Evolutionary conservation across 805 yeast genomes (phyloP).

Genomic region (Citeromyces matritensis): DNA sequence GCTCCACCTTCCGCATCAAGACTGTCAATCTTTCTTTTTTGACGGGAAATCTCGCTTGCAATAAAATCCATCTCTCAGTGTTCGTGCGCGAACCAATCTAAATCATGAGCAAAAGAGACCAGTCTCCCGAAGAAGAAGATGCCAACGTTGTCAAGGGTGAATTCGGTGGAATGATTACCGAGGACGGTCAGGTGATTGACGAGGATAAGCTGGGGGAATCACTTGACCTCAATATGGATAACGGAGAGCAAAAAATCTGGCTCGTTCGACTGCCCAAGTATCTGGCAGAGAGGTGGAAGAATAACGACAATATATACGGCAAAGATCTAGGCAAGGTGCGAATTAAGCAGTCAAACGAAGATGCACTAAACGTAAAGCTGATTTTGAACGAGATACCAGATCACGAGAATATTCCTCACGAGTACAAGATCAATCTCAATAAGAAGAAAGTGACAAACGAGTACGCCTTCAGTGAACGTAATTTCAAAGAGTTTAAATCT

Average conservation of each 20-base stretch:
- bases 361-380: slow-evolving; percentile 11
- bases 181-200: slow-evolving; percentile 10
- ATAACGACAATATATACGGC: slow-evolving; percentile 47
- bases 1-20: too few relatives aligned
- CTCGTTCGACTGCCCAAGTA: slow-evolving; percentile 82
- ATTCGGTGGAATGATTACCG: too few relatives aligned
- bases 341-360: slow-evolving; percentile 35
- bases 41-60: too few relatives aligned
- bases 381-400: slow-evolving; percentile 33
- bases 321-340: slow-evolving; percentile 70
- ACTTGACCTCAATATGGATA: slow-evolving; percentile 57
- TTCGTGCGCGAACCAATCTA: too few relatives aligned
- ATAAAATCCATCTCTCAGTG: too few relatives aligned
- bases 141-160: too few relatives aligned
- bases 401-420: slow-evolving; percentile 56
- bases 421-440: slow-evolving; percentile 66
- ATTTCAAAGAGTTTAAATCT: slow-evolving; percentile 41
- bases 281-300: slow-evolving; percentile 68
- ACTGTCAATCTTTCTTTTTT: too few relatives aligned
- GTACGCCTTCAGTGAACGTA: slow-evolving; percentile 78
- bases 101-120: neutral
- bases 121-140: slow-evolving; percentile 1
- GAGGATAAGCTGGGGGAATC: slow-evolving; percentile 38
- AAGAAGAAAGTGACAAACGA: slow-evolving; percentile 76
- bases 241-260: slow-evolving; percentile 71